Percentiles rank a stretch among this genome's conserved stretches.
These are phyloP conservation scores for Medicago ruthenica DNA, from an alignment of 306 rosid species.

Conservation along the genomic window DNA sequence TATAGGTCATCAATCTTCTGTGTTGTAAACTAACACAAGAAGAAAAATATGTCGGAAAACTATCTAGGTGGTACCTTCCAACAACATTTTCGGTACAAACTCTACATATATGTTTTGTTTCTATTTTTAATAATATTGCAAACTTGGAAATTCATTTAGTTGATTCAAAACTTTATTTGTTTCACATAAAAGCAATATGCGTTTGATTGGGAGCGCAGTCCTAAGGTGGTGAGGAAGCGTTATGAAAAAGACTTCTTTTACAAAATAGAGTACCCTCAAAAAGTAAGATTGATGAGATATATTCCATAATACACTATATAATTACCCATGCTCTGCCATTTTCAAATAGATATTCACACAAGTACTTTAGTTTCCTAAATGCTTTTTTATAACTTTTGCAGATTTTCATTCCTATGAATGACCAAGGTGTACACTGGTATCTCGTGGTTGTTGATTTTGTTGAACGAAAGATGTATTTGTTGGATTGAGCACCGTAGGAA, in stretches of 20 bases:
- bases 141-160: no score
- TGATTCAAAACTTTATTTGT: neutral
- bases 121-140: no score
- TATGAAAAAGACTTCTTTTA: no score
- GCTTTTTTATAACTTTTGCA: no score
- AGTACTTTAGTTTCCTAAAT: neutral
- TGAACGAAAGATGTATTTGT: neutral
- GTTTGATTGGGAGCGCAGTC: no score
- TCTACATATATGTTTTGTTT: no score
- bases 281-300: neutral
- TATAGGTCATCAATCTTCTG: neutral
- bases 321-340: neutral
- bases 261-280: neutral
- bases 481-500: neutral
- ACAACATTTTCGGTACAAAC: neutral
- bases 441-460: neutral
- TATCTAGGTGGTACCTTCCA: neutral
- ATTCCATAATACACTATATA: neutral
- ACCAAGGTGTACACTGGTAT: neutral
- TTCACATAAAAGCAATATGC: neutral
- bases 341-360: neutral
- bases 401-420: no score
- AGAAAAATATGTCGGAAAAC: neutral
- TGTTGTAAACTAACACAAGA: neutral
- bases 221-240: no score